Base-by-base conservation (phyloP, 208 protist species). In the Porcisia hertigi region DNA sequence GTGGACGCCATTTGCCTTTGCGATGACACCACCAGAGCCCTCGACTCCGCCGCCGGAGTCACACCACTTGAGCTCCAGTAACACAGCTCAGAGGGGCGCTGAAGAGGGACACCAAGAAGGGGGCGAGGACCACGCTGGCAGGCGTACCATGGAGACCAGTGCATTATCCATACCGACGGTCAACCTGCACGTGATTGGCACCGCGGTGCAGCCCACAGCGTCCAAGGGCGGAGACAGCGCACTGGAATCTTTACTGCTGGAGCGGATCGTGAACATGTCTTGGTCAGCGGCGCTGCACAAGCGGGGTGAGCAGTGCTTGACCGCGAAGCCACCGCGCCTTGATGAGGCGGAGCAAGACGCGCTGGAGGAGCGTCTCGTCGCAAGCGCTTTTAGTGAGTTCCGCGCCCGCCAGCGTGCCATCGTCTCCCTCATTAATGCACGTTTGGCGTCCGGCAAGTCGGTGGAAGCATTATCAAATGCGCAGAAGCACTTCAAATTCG, bases 281-380 rank as follows among this genome's bases (percentile, higher is more conserved):
- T 97, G 89, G 91, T 71, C 78, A 6, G 81, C 83, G 8, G 93
- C 88, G 25, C 83, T 97, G 79, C 91, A 94, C 83, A 86, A 93
- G 69, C 87, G 88, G 1, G 87, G 91, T 6, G 85, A 92, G 52
- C 88, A 95, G 75, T 95, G 91, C 73, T 72, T 95, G 23, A 77
- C 58, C 4, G 86, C 79, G 34, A 81, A 81, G 45, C 83, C 87
- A 25, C 86, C 84, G 23, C 82, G 73, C 3, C 76, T 95, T n/a
- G 82, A 88, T 30, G 82, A 87, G 39, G 93, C 91, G 18, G 64
- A 85, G 53, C 54, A 55, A 43, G 76, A 69, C 45, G 89, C 85
- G 34, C 64, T 77, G 63, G 78, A 92, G 65, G 93, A 95, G 71
- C 84, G 85, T 43, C 70, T 82, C 30, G 85, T 85, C n/a, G 86